Percentiles rank a stretch among this genome's conserved stretches.
Conservation (phyloP, 306 rosid species). For the Acacia acuminata region DNA sequence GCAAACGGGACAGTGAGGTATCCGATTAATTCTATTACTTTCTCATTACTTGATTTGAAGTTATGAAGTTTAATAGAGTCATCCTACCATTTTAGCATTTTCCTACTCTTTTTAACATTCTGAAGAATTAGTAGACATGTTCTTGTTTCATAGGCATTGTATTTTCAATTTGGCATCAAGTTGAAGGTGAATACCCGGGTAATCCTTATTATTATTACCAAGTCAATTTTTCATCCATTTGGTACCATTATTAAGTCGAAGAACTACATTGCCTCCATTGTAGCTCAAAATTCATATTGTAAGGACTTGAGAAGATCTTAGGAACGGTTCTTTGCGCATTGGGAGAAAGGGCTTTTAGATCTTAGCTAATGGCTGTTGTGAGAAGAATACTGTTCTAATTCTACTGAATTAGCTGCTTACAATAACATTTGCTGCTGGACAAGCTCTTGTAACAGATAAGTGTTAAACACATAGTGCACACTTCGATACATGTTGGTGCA, state of each 20-base stretch:
- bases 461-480: no score
- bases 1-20: slow-evolving; percentile 99
- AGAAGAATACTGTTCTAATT: slow-evolving; percentile 4
- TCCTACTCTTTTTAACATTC: neutral
- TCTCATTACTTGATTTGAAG: neutral
- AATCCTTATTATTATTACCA: slow-evolving; percentile 34
- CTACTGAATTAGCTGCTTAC: slow-evolving; percentile 2
- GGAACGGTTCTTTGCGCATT: neutral
- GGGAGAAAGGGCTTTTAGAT: slow-evolving; percentile 15
- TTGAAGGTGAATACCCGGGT: slow-evolving; percentile 98
- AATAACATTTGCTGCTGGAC: neutral
- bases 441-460: no score
- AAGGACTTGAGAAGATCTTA: neutral
- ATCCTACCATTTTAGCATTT: neutral
- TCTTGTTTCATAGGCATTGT: slow-evolving; percentile 72
- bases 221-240: neutral
- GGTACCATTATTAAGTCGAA: slow-evolving; percentile 19
- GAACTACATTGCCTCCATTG: slow-evolving; percentile 21
- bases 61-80: neutral
- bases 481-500: no score
- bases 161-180: slow-evolving; percentile 97
- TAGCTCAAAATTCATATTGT: slow-evolving; percentile 1
- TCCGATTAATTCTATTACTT: slow-evolving; percentile 35
- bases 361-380: neutral
- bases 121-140: slow-evolving; percentile 24